phyloP scores from a whole-genome alignment of 2,329 filamentous ascomycete species.

The Thelonectria discophora region DNA sequence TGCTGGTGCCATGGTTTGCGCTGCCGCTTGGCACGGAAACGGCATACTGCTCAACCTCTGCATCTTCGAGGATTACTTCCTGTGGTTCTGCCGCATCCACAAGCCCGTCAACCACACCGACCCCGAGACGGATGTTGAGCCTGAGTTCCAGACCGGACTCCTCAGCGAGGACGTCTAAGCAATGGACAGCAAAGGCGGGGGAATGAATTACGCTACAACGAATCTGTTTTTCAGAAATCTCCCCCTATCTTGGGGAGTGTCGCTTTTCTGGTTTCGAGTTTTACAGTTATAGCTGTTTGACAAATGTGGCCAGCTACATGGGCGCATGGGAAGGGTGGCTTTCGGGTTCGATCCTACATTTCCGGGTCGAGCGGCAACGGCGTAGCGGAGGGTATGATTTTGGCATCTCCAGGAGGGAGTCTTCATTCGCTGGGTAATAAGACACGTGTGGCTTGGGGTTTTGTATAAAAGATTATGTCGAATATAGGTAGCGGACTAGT shows the following conservation, averaged over 20 bases:
- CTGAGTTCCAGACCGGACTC: slow-evolving; percentile 42
- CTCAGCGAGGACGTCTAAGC: slow-evolving; percentile 37
- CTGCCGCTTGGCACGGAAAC: slow-evolving; percentile 68
- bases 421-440: slow-evolving; percentile 21
- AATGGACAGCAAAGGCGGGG: neutral
- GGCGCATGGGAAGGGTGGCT: slow-evolving; percentile 4
- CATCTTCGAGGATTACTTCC: slow-evolving; percentile 73
- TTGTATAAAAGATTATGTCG: slow-evolving; percentile 23
- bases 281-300: slow-evolving; percentile 5
- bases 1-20: slow-evolving; percentile 72
- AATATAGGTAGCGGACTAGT: slow-evolving; percentile 13
- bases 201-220: slow-evolving; percentile 25
- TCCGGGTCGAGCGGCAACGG: slow-evolving; percentile 9
- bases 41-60: slow-evolving; percentile 68
- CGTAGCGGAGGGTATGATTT: slow-evolving; percentile 6
- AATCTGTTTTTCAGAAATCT: slow-evolving; percentile 8
- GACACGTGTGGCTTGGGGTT: slow-evolving; percentile 13
- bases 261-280: neutral
- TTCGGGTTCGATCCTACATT: slow-evolving; percentile 1
- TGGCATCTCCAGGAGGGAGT: slow-evolving; percentile 5
- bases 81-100: slow-evolving; percentile 69
- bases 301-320: slow-evolving; percentile 1
- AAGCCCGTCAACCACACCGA: slow-evolving; percentile 63
- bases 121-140: slow-evolving; percentile 48
- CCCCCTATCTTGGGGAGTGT: neutral